Base-by-base conservation (phyloP, 2,329 filamentous ascomycete genomes). In the Beauveria medogensis region DNA sequence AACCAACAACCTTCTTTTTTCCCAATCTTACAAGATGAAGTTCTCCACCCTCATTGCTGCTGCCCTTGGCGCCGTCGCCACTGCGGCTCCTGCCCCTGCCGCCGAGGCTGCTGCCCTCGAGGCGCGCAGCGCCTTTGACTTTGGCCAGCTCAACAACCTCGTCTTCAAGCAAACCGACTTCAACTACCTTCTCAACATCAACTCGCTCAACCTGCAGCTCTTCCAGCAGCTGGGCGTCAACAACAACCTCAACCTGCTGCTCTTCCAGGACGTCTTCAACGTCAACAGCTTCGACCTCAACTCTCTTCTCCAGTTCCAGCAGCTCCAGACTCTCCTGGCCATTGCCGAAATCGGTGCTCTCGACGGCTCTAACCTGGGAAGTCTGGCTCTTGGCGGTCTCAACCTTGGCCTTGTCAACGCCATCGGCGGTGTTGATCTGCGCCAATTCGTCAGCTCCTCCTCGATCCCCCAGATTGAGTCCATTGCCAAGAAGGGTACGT, bases 151-250 rank as follows among this genome's bases (percentile, higher is more conserved):
- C 68, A 73, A 74, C 69, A 68, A 71, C 63, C 73, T 80, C 67
- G 66, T 66, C 61, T 77, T 79, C 69, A 65, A 70, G 64, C 67
- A 70, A 62, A 64, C 76, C 47, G 75, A 77, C 66, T 67, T 77
- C 63, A 74, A 76, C 73, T 77, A 81, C 69, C 74, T 76, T 60
- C 75, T 80, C 65, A 71, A 72, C 63, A 66, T 81, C 73, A 79
- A 80, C 73, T 65, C 71, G 20, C 70, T 82, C 63, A 69, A 78
- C 63, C 72, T 81, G 50, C 70, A 72, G 65, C 71, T 77, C 58
- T 74, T 82, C 61, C 68, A 73, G 68, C 64, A 62, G 54, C 67
- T 71, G 14, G 74, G 74, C 63, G 63, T 72, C 65, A 70, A 75
- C 71, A 74, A 78, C 73, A 75, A 76, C 71, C 72, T 81, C 68